Evolutionary conservation across 345 rosid genomes (phyloP), one percentile per base, ranked within the genome.

Genomic region (Melastoma malabathricum): DNA sequence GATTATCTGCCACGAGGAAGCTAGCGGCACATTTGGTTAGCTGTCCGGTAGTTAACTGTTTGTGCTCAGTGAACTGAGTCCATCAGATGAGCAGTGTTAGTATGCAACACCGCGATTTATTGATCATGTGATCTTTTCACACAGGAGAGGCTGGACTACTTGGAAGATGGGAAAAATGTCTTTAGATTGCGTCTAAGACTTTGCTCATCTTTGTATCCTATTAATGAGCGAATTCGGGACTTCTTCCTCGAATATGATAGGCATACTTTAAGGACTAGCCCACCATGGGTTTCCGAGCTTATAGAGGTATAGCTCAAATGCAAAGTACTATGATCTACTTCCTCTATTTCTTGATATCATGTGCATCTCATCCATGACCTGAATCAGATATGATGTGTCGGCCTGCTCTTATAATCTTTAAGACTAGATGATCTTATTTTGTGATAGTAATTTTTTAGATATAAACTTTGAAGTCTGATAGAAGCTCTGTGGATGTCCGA

Each of bases 231-330:
- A 48, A 76, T 92, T 43, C 79, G 97, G 67, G 98, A 92, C 69
- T 92, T 92, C 68, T 92, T 89, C 59, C 86, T 92, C 62, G 98
- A 92, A 64, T 92, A 92, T 73, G 98, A 92, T 71, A 80, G 95
- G 61, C 98, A 87, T 74, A 82, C 93, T 54, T 89, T 87, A 57
- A 87, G 86, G 64, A 79, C 98, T 57, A 92, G 76, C 56, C 83
- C 98, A 44, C 98, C 95, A 49, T 92, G 98, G 98, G 97, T 97
- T 59, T 92, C 98, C 51, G 98, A 92, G 83, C 97, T 92, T 66
- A 74, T 92, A 67, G 96, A 92, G 95, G 98, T 92, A 80, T 44
- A 56, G 39, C 55, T 64, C 20, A 54, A 15, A 22, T 22, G 2
- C 25, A 1, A 22, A 48, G 38, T 51, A 46, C 10, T 62, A 18